Percentiles rank a stretch among this genome's conserved stretches.
Evolutionary conservation across 805 yeast species (phyloP).

Genomic region (Candida hungchunana): DNA sequence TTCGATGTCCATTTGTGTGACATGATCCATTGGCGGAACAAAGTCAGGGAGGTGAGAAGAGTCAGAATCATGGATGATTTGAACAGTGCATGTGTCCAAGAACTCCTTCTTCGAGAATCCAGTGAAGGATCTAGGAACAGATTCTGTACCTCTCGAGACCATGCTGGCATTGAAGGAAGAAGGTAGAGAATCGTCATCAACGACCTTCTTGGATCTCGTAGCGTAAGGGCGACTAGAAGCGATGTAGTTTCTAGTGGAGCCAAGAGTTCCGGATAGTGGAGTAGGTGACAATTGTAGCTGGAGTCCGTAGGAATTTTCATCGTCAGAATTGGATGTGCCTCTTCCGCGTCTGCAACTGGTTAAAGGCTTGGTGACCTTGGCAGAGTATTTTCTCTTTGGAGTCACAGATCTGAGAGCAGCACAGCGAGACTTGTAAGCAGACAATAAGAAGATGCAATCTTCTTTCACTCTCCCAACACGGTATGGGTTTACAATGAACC

Average conservation of each 20-base stretch:
- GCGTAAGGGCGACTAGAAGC: conserved; percentile 6
- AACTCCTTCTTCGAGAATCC: conserved; percentile 11
- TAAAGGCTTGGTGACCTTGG: conserved; percentile 3
- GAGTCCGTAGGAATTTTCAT: conserved; percentile 1
- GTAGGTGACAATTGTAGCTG: too few species aligned
- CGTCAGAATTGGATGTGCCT: conserved; percentile 7
- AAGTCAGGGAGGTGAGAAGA: conserved; percentile 17
- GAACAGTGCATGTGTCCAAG: conserved; percentile 15
- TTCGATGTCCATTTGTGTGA: too few species aligned
- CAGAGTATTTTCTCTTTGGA: conserved; percentile 4
- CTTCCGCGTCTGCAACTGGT: not conserved
- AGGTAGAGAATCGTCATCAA: not conserved
- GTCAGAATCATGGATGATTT: conserved; percentile 19
- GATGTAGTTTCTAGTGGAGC: conserved; percentile 1
- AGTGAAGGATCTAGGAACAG: conserved; percentile 4
- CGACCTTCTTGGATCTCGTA: conserved; percentile 14
- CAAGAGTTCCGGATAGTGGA: too few species aligned
- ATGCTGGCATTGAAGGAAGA: not conserved
- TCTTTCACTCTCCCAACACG: too few species aligned
- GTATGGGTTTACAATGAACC: too few species aligned
- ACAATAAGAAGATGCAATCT: too few species aligned
- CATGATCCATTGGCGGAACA: too few species aligned
- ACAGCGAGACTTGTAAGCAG: too few species aligned
- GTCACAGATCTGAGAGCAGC: too few species aligned
- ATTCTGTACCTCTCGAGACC: not conserved